Evolutionary conservation across 1,284 basidiomycete genomes (phyloP), one percentile per base, ranked within the genome.

Genomic region (Papiliotrema laurentii): DNA sequence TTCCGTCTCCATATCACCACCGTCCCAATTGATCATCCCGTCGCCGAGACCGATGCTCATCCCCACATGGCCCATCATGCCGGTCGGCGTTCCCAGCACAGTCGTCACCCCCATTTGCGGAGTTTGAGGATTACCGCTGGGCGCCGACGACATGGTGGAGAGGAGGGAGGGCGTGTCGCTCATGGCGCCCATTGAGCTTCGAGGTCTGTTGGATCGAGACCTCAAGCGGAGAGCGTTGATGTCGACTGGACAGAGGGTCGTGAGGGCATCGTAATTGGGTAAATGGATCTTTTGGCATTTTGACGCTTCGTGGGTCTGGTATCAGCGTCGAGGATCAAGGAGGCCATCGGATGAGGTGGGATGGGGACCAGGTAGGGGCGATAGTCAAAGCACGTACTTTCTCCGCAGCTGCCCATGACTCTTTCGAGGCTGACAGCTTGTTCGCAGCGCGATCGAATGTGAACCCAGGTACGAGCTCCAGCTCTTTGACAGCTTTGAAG

Each of bases 271-370:
- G 51, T 57, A 71, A 25, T 51, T 60, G 9, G 67, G 66, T 14
- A 71, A 46, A 34, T 66, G 59, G 35, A 71, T 65, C 50, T 66
- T 66, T 33, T 59, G 60, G 30, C 55, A 57, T 50, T 66, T 69
- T 46, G 59, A 55, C 2, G 58, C 55, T 16, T 68, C 64, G 16
- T 54, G 4, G 19, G 18, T 47, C 36, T 47, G 33, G 11, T 27
- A 6, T 45, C n/a, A n/a, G n/a, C n/a, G n/a, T n/a, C n/a, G n/a
- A n/a, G n/a, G n/a, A n/a, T n/a, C n/a, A n/a, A n/a, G n/a, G n/a
- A n/a, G n/a, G n/a, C n/a, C n/a, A n/a, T n/a, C n/a, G n/a, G n/a
- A n/a, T n/a, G n/a, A n/a, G n/a, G n/a, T n/a, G n/a, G n/a, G n/a
- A n/a, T n/a, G n/a, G n/a, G n/a, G n/a, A 25, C 28, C 34, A 45